Evolutionary conservation across 176 grass and related monocot species (phyloP), one percentile per base, ranked within the genome.

Genomic region (Avena eriantha): DNA sequence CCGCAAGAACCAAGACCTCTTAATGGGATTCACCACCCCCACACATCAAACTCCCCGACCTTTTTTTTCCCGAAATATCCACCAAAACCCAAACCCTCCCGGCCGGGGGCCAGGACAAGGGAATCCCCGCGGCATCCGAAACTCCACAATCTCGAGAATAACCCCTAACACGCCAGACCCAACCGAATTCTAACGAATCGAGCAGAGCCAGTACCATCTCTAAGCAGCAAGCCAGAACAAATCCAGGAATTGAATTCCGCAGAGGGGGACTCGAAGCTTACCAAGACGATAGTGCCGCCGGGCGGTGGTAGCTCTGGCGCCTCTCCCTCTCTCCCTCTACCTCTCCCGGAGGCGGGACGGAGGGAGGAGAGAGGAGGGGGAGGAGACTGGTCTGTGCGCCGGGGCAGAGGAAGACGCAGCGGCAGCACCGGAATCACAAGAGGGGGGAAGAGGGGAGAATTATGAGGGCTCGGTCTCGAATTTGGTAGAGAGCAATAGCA

Each of bases 11-110:
- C 22, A 65, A 31, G 31, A 26, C 3, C 43, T 17, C 55, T n/a
- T 11, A 9, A 73, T 19, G 13, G 22, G 56, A 84, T 84, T 73
- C 45, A 14, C 10, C 41, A 31, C 19, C 63, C 61, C 21, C 41
- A n/a, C 13, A 22, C 43, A 48, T 73, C 22, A 24, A 73, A 23
- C 23, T 15, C 41, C 39, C 35, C 49, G 2, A 76, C 23, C 35
- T 39, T 76, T 54, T 54, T 10, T 55, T 51, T 29, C 4, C 46
- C 48, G 10, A 69, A 68, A 47, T 51, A 10, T 10, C 11, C 18
- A 58, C 64, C 51, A 79, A 72, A 88, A 79, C 65, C 81, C 87
- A 88, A 88, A 79, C 66, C 81, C 87, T 75, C 39, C 39, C 39
- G 39, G 39, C 39, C 39, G 39, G 57, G 9, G 21, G 69, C 47